Conservation (phyloP, 169 alveolate species). For the Miamiensis avidus region DNA sequence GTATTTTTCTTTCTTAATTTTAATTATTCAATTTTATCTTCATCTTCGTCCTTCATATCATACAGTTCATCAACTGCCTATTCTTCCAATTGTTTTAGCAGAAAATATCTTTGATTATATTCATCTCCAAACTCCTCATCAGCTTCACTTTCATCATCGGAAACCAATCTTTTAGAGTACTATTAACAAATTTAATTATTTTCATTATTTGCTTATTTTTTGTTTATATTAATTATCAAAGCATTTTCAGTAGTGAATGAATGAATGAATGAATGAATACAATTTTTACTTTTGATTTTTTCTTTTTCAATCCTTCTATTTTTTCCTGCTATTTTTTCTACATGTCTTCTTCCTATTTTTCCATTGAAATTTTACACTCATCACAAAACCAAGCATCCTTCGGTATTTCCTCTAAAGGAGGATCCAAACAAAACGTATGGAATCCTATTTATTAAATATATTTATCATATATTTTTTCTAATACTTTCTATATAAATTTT, state of each 20-base stretch:
- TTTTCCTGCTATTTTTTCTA: conserved; percentile 22
- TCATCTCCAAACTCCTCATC: conserved; percentile 11
- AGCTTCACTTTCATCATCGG: neutral
- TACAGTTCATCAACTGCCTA: conserved; percentile 19
- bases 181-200: too few relatives aligned
- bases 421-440: conserved; percentile 60
- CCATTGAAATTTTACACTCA: conserved; percentile 42
- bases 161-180: neutral
- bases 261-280: neutral
- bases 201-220: too few relatives aligned
- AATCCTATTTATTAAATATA: conserved; percentile 39
- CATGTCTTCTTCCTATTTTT: conserved; percentile 1
- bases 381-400: conserved; percentile 73
- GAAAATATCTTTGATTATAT: conserved; percentile 20
- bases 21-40: conserved; percentile 5
- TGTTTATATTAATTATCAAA: too few relatives aligned
- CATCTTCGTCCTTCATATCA: conserved; percentile 6
- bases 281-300: conserved; percentile 18
- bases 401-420: conserved; percentile 67
- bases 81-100: conserved; percentile 27
- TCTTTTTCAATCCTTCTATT: conserved; percentile 15
- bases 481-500: too few relatives aligned
- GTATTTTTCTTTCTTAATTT: neutral
- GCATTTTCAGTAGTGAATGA: too few relatives aligned
- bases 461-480: neutral